Conservation (phyloP, 2,329 filamentous ascomycete species). For the Trichothecium roseum region DNA sequence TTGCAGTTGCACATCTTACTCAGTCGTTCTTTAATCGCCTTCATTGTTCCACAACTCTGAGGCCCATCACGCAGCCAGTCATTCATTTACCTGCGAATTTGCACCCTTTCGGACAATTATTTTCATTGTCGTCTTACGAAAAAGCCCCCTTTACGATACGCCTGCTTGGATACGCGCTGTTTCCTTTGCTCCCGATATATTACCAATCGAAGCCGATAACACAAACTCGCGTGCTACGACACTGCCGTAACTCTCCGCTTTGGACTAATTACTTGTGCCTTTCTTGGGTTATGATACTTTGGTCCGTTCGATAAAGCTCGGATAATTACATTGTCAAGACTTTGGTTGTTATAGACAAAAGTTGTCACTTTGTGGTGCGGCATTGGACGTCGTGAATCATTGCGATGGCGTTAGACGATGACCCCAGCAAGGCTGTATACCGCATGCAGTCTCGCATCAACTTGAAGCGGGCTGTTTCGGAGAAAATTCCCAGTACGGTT, state of each 20-base stretch:
- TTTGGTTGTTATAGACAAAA: too few relatives aligned
- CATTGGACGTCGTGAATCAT: slow-evolving; percentile 7
- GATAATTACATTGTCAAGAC: not conserved
- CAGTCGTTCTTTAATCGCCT: slow-evolving; percentile 28
- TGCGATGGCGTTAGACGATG: slow-evolving; percentile 8
- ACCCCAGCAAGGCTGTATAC: slow-evolving; percentile 9
- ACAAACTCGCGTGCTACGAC: not conserved
- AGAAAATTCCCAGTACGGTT: not conserved
- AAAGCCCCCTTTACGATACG: not conserved
- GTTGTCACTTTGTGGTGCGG: too few relatives aligned
- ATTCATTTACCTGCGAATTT: slow-evolving; percentile 1
- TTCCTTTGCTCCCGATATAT: not conserved
- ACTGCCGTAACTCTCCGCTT: not conserved
- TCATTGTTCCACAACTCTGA: slow-evolving; percentile 1
- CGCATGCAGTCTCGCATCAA: slow-evolving; percentile 17
- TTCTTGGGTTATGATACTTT: not conserved
- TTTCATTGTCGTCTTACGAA: not conserved
- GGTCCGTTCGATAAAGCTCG: not conserved
- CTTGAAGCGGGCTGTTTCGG: slow-evolving; percentile 8
- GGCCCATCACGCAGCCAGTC: slow-evolving; percentile 1
- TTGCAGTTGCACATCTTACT: slow-evolving; percentile 12
- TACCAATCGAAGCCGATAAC: too few relatives aligned
- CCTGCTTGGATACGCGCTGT: not conserved
- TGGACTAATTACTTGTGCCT: not conserved
- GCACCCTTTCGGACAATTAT: not conserved